Evolutionary conservation across 225 moss, liverwort and hornwort genomes (phyloP).

Genomic region (Pseudisothecium myosuroides): DNA sequence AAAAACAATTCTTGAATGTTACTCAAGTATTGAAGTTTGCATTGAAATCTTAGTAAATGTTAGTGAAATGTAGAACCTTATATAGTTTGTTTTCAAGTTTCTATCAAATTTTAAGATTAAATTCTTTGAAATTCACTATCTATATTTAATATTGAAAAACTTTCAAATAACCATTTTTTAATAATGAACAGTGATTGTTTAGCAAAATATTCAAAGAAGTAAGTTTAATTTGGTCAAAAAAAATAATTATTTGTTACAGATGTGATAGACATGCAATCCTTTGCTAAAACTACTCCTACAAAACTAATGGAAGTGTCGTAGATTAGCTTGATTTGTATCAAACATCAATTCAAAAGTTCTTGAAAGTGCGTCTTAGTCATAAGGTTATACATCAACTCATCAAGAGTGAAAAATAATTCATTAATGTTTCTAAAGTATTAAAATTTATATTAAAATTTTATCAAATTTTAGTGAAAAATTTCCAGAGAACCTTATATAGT

Average conservation of each 20-base stretch:
- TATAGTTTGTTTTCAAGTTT: neutral
- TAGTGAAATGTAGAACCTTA: no score
- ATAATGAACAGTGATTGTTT: no score
- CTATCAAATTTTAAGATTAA: neutral
- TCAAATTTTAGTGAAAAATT: no score
- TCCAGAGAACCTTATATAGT: neutral
- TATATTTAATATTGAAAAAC: rapidly evolving
- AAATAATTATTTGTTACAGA: rapidly evolving
- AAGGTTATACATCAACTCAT: no score
- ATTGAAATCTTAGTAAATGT: no score
- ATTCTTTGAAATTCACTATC: neutral
- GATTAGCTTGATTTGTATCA: neutral
- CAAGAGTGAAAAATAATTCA: neutral
- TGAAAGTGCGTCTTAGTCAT: rapidly evolving
- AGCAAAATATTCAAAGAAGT: neutral
- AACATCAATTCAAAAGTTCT: neutral
- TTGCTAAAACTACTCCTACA: neutral
- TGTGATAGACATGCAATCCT: no score
- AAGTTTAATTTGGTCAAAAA: neutral
- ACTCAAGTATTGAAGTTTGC: neutral
- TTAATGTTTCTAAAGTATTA: neutral
- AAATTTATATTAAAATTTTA: neutral
- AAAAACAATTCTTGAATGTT: neutral
- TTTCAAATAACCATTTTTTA: neutral
- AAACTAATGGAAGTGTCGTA: neutral